phyloP scores from a whole-genome alignment of 768 basidiomycete species.

The Clitopilus passeckerianus region DNA sequence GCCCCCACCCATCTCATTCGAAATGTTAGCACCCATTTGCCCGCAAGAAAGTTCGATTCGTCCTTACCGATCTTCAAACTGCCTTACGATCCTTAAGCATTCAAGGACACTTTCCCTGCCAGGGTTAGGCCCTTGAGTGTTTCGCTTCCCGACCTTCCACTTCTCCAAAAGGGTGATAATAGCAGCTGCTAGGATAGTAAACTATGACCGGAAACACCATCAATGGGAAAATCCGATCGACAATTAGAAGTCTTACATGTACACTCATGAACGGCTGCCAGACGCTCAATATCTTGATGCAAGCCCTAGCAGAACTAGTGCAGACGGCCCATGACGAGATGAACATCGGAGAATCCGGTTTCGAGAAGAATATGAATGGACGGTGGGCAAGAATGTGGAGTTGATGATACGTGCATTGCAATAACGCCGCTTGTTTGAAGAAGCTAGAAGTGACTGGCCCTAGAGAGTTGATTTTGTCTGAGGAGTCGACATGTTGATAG shows the following conservation, averaged over 20 bases:
- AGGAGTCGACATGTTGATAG: constrained; percentile 20
- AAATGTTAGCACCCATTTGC: background rate
- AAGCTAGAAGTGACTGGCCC: constrained; percentile 33
- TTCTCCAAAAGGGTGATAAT: background rate
- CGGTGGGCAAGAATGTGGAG: constrained; percentile 73
- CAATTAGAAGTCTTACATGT: background rate
- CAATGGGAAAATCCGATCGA: background rate
- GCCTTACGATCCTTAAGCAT: background rate
- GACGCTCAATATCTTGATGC: constrained; percentile 58
- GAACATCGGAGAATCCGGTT: constrained; percentile 38
- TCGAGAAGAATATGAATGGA: constrained; percentile 65
- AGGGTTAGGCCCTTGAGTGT: background rate
- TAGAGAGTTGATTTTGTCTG: constrained; percentile 47
- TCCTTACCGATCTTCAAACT: background rate
- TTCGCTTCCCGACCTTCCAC: background rate
- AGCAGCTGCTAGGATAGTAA: background rate
- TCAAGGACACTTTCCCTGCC: background rate
- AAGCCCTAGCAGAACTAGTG: constrained; percentile 76
- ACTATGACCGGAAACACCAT: background rate
- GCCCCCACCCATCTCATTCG: background rate
- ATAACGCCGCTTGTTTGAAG: constrained; percentile 57
- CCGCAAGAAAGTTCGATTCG: background rate
- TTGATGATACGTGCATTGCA: constrained; percentile 50
- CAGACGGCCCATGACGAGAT: constrained; percentile 74
- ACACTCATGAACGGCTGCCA: background rate